Base-by-base conservation (phyloP, 2,329 filamentous ascomycete species). In the Aspergillus ruber region DNA sequence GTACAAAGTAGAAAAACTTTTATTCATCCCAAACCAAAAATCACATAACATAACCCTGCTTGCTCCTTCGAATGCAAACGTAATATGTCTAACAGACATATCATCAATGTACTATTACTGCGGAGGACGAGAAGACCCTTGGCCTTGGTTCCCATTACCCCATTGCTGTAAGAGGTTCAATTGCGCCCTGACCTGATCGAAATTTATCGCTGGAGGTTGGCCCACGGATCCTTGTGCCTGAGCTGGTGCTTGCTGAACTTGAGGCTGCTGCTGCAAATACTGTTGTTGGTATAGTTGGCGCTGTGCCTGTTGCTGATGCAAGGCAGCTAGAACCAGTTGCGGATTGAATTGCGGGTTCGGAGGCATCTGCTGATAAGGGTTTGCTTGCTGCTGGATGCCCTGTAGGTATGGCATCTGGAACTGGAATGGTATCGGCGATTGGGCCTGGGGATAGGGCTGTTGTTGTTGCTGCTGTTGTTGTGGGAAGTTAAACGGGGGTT, bases 261-360 rank as follows among this genome's bases (percentile, higher is more conserved):
- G 25, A 12, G 25, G 9, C 2, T 53, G 45, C 48, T 62, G 62
- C 33, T 61, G 58, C 23, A 56, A 52, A 47, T 59, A 59, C 17
- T 57, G 53, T 17, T 63, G 54, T 44, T 59, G 56, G 15, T 58
- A 51, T 17, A 58, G 55, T 21, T 60, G 61, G 35, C 64, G 61
- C 23, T 65, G 67, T 50, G 71, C 70, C 44, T 69, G 67, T 45
- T 71, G 69, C 38, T 72, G 67, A 47, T 75, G 74, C 36, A 71
- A 45, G 17, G 62, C 61, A 53, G 76, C 74, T 49, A 83, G 72
- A 59, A 84, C 77, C 1, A 77, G 74, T 29, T 29, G 25, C 3
- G 81, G 81, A 53, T 82, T 83, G 50, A 82, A 74, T 54, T 79
- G 79, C 8, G 75, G 68, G 51, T 74, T 69, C 41, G 63, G 13